A percentile compares a stretch with the other conserved stretches of the same genome.
Evolutionary conservation across 1,284 basidiomycete species (phyloP).

Genomic region (Apiotrichum akiyoshidainum): DNA sequence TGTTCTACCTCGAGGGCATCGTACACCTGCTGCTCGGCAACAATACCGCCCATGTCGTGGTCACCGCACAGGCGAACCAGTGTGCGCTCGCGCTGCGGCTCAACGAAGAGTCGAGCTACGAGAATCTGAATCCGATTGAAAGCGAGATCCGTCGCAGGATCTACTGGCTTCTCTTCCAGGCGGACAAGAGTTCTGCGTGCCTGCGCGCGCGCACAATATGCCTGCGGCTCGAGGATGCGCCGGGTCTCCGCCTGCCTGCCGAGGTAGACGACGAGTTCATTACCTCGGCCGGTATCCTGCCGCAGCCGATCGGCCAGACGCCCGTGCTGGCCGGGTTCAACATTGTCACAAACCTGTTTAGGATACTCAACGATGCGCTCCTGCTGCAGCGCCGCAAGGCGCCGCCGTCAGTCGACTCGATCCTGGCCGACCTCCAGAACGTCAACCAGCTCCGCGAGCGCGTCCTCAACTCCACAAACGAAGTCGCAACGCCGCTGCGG

Average conservation of each 20-base stretch:
- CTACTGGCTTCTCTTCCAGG: conserved; percentile 47
- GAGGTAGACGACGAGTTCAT: conserved; percentile 50
- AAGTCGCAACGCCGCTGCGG: conserved; percentile 29
- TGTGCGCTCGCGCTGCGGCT: conserved; percentile 38
- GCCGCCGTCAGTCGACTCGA: conserved; percentile 31
- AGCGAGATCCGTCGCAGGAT: conserved; percentile 37
- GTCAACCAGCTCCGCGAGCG: conserved; percentile 33
- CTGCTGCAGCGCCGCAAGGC: conserved; percentile 36
- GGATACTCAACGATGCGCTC: conserved; percentile 42
- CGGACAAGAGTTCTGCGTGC: conserved; percentile 46
- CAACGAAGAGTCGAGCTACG: conserved; percentile 43
- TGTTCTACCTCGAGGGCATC: conserved; percentile 36
- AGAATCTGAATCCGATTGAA: conserved; percentile 39
- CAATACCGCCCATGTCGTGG: conserved; percentile 42
- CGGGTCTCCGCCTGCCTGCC: conserved; percentile 32
- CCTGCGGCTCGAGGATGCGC: conserved; percentile 38
- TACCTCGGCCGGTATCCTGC: conserved; percentile 37
- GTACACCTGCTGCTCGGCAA: conserved; percentile 42
- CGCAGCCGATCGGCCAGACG: conserved; percentile 37
- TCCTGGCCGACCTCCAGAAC: conserved; percentile 38
- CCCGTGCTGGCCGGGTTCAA: conserved; percentile 46
- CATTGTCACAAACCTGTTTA: conserved; percentile 40
- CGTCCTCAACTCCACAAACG: conserved; percentile 24
- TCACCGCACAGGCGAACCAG: conserved; percentile 40
- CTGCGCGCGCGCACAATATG: conserved; percentile 37